Evolutionary conservation across 768 basidiomycete species (phyloP).

Genomic region (Trametes coccinea): DNA sequence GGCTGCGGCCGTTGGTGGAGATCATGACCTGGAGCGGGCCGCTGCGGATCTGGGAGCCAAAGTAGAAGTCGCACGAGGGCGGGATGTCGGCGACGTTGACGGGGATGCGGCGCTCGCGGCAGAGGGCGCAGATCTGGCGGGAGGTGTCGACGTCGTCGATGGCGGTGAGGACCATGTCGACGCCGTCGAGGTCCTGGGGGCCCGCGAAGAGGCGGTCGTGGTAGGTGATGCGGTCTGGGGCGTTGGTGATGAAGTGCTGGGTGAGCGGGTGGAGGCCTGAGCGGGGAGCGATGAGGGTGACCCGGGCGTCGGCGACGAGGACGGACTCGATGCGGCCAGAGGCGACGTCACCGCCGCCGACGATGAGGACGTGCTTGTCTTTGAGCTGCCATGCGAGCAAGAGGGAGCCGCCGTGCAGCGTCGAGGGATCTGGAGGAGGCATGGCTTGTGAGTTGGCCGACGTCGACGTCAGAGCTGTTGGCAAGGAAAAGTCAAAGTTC

Average conservation of each 20-base stretch:
- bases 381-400: slow-evolving; percentile 94
- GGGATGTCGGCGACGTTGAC: slow-evolving; percentile 98
- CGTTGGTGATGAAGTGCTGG: slow-evolving; percentile 49
- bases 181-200: slow-evolving; percentile 62
- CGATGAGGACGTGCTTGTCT: slow-evolving; percentile 78
- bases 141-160: slow-evolving; percentile 80
- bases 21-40: slow-evolving; percentile 96
- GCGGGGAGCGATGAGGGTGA: slow-evolving; percentile 76
- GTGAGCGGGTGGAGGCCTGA: slow-evolving; percentile 65
- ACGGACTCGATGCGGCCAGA: slow-evolving; percentile 85
- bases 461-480: neutral
- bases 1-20: slow-evolving; percentile 92
- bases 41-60: slow-evolving; percentile 88
- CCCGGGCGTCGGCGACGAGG: slow-evolving; percentile 74
- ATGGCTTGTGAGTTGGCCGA: neutral
- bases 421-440: slow-evolving; percentile 10
- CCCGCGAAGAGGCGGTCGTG: slow-evolving; percentile 67
- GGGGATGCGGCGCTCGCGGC: slow-evolving; percentile 69
- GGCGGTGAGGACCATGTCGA: slow-evolving; percentile 91
- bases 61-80: slow-evolving; percentile 96
- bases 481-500: neutral
- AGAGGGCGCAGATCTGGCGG: slow-evolving; percentile 67
- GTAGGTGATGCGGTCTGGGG: slow-evolving; percentile 61
- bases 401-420: slow-evolving; percentile 65
- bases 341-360: slow-evolving; percentile 94